Percentiles rank a stretch among this genome's conserved stretches.
Conservation (phyloP, 257 asterid species). For the Salvia splendens region DNA sequence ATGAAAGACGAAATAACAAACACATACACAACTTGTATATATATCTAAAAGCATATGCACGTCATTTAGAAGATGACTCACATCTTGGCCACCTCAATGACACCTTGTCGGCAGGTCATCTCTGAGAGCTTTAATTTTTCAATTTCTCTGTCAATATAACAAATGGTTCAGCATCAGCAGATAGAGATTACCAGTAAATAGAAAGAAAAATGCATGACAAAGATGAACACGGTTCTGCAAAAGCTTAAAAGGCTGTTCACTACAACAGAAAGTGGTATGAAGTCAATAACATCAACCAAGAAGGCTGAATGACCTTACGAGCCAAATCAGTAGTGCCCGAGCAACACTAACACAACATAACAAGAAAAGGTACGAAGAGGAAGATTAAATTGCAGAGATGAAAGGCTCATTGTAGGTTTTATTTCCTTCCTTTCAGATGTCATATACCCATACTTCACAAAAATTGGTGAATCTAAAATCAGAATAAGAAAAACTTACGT, state of each 20-base stretch:
- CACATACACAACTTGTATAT: neutral
- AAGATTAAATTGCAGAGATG: neutral
- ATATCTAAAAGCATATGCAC: neutral
- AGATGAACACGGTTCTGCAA: neutral
- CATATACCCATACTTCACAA: neutral
- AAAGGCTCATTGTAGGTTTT: neutral
- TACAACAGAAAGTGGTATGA: neutral
- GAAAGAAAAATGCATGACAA: neutral
- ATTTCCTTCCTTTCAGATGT: neutral
- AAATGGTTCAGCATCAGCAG: conserved; percentile 29
- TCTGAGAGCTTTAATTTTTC: conserved; percentile 94
- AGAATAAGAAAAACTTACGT: conserved; percentile 55
- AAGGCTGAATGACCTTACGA: neutral
- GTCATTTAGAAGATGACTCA: conserved; percentile 42
- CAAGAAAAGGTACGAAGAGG: neutral
- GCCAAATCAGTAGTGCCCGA: conserved; percentile 17
- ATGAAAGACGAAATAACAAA: conserved; percentile 3
- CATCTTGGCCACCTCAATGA: conserved; percentile 94
- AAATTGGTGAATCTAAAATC: conserved; percentile 10
- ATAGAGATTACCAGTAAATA: conserved; percentile 15
- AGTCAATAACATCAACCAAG: neutral
- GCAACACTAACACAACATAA: conserved; percentile 15
- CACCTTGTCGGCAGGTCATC: conserved; percentile 93
- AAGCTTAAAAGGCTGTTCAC: conserved; percentile 10
- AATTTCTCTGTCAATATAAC: conserved; percentile 61